phyloP scores from a whole-genome alignment of 2,329 filamentous ascomycete species.

The Didymella arachidicola region DNA sequence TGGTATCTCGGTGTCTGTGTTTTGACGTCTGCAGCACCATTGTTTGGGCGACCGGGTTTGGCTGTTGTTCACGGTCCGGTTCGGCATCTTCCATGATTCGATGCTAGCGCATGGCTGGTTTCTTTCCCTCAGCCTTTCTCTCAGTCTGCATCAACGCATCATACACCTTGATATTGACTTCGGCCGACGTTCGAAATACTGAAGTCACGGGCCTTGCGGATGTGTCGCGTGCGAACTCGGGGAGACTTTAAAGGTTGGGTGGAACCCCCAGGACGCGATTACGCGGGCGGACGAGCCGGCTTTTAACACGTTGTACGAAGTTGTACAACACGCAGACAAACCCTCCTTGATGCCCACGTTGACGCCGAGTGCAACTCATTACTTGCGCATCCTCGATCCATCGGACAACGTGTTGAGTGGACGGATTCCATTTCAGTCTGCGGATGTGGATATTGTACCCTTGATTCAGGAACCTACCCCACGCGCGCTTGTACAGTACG shows the following conservation, averaged over 20 bases:
- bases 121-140: not conserved
- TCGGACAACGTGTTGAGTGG: conserved; percentile 17
- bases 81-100: not conserved
- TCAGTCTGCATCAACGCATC: conserved; percentile 1
- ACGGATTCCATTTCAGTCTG: not conserved
- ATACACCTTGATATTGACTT: conserved; percentile 3
- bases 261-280: conserved; percentile 5
- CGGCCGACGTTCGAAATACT: not conserved
- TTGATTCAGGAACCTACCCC: conserved; percentile 2
- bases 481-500: conserved; percentile 1
- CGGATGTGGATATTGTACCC: conserved; percentile 5
- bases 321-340: conserved; percentile 8
- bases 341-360: not conserved
- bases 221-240: conserved; percentile 1
- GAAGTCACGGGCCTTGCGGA: conserved; percentile 2
- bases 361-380: conserved; percentile 1
- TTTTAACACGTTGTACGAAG: not conserved
- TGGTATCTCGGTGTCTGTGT: not conserved
- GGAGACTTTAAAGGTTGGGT: not conserved
- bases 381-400: conserved; percentile 4
- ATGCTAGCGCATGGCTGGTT: conserved; percentile 2
- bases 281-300: conserved; percentile 1
- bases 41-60: not conserved
- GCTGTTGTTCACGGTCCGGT: not conserved
- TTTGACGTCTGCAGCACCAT: not conserved